Base-by-base conservation (phyloP, 163 green algal genomes). In the Scenedesmus sp. region DNA sequence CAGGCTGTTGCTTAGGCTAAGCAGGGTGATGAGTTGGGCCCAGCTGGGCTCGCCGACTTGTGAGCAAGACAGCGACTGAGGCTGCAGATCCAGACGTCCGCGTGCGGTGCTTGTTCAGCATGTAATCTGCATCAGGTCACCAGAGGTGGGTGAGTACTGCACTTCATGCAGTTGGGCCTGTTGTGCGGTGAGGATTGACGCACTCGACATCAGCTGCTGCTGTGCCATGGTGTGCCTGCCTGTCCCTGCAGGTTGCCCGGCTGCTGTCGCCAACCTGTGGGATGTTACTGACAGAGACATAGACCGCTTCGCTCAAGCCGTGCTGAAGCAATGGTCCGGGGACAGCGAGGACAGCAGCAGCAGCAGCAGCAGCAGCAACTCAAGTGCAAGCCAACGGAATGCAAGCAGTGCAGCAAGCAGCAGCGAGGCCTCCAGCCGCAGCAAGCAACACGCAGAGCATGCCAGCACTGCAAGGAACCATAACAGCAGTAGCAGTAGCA, bases 231-330 rank as follows among this genome's bases (percentile, higher is more conserved):
- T 16, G 26, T 37, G 13, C 35, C 4, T 26, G 43, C 42, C 15
- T 89, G 59, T 5, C 6, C 65, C 53, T 26, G 76, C 94, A 96
- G 98, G 98, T 3, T 97, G 94, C 88, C 98, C 98, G 0, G 93
- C 94, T 13, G 95, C 95, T 2, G 95, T 99, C 26, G 97, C 94
- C 42, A 99, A 99, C 93, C 95, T 99, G 73, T 99, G 98, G 98
- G 98, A 99, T 89, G 98, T 99, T 26, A 99, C 98, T 5, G 98
- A 99, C 91, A 85, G 95, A 22, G 88, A 92, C 70, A 92, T 92
- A 40, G 88, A 92, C 81, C 56, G 88, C 35, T 92, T 92, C 42
- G 88, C 51, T 3, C 81, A 85, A 33, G 88, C 85, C 0, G 49
- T 98, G 79, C 91, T 98, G 51, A 65, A 93, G 12, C 65, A 81